Percentiles rank a stretch among this genome's conserved stretches.
Evolutionary conservation across 176 grass and related monocot species (phyloP).

Genomic region (Triticum monococcum): DNA sequence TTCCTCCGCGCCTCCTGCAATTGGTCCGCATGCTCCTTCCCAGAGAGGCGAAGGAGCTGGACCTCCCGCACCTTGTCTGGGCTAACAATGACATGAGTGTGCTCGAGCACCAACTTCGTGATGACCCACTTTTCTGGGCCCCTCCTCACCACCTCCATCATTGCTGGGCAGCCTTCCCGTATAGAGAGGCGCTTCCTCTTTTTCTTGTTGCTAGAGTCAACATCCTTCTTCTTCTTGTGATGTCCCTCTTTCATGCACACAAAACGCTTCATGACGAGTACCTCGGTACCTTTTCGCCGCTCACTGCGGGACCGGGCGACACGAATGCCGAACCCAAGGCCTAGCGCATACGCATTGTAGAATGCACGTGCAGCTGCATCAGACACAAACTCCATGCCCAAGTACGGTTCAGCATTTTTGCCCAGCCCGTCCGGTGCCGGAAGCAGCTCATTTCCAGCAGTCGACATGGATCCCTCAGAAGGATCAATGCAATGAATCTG

Average conservation of each 20-base stretch:
- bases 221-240: slow-evolving; percentile 86
- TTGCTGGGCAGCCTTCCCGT: slow-evolving; percentile 85
- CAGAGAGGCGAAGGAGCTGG: slow-evolving; percentile 55
- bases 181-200: slow-evolving; percentile 87
- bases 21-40: slow-evolving; percentile 72
- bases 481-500: slow-evolving; percentile 27
- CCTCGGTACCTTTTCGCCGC: slow-evolving; percentile 71
- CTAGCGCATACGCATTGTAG: slow-evolving; percentile 67
- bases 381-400: slow-evolving; percentile 85
- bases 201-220: slow-evolving; percentile 53
- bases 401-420: slow-evolving; percentile 45
- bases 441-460: slow-evolving; percentile 32
- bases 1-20: slow-evolving; percentile 59
- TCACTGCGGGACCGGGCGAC: slow-evolving; percentile 86
- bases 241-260: slow-evolving; percentile 99
- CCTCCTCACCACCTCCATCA: slow-evolving; percentile 90
- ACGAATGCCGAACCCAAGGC: slow-evolving; percentile 83
- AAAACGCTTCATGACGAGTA: slow-evolving; percentile 94
- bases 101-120: slow-evolving; percentile 77
- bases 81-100: slow-evolving; percentile 83
- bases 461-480: slow-evolving; percentile 5
- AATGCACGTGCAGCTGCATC: slow-evolving; percentile 65
- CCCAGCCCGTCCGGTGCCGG: slow-evolving; percentile 37
- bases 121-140: slow-evolving; percentile 68
- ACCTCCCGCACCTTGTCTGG: slow-evolving; percentile 68